Conservation (phyloP, 2,329 filamentous ascomycete genomes). For the Ophiostoma novo-ulmi region DNA sequence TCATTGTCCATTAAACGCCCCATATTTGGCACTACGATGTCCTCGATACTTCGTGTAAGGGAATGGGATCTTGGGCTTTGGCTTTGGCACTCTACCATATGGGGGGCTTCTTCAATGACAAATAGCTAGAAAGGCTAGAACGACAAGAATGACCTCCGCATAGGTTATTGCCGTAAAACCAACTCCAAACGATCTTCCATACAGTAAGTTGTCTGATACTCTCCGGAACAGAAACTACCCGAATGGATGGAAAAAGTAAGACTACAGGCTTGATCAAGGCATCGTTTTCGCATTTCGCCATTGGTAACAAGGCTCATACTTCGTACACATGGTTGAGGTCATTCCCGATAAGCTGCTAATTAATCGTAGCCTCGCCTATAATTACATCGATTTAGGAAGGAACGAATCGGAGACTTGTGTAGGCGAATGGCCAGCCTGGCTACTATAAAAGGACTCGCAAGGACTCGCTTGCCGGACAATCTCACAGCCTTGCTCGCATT, state of each 20-base stretch:
- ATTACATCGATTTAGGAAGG: not conserved
- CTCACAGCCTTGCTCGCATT: slow-evolving; percentile 4
- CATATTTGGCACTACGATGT: not conserved
- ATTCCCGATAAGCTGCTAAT: not conserved
- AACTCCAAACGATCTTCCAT: not conserved
- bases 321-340: not conserved
- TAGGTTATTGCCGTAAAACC: not conserved
- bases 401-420: not conserved
- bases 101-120: not conserved
- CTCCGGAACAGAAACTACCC: not conserved
- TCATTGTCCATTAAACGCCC: not conserved
- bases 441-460: not conserved
- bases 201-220: not conserved
- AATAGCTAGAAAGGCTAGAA: not conserved
- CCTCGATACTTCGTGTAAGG: not conserved
- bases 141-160: not conserved
- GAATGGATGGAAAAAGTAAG: not conserved
- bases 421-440: slow-evolving; percentile 1
- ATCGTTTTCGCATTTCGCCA: not conserved
- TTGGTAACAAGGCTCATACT: not conserved
- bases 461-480: not conserved
- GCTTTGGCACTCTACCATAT: not conserved
- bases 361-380: not conserved
- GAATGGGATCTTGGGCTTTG: not conserved
- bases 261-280: not conserved